phyloP scores from a whole-genome alignment of 2,329 filamentous ascomycete genomes.

The Diaporthe velutina region DNA sequence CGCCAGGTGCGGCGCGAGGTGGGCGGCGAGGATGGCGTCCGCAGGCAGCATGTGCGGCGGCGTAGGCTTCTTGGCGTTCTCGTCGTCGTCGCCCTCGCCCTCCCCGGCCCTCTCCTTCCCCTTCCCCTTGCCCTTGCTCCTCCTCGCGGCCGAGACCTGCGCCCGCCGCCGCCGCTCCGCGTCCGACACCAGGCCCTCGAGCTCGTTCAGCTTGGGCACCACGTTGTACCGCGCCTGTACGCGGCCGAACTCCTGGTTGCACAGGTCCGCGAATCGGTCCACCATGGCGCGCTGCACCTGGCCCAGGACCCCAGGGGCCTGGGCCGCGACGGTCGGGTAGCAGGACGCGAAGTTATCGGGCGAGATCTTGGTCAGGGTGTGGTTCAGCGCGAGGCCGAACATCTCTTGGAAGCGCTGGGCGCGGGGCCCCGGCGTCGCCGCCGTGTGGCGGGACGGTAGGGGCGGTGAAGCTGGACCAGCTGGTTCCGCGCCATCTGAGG shows the following conservation, averaged over 20 bases:
- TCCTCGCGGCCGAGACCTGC: conserved; percentile 5
- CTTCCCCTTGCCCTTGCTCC: conserved; percentile 7
- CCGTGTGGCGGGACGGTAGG: conserved; percentile 56
- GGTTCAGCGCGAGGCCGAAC: conserved; percentile 64
- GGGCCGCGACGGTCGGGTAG: conserved; percentile 70
- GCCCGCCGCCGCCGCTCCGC: conserved; percentile 53
- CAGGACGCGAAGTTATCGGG: conserved; percentile 71
- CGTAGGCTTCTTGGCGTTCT: conserved; percentile 44
- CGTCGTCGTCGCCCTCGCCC: not conserved
- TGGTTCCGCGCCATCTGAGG: conserved; percentile 20
- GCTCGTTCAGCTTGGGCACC: conserved; percentile 69
- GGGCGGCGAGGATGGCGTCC: conserved; percentile 64
- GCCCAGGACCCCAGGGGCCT: conserved; percentile 63
- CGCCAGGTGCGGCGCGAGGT: conserved; percentile 65
- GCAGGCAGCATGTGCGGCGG: conserved; percentile 67
- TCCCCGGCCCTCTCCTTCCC: not conserved
- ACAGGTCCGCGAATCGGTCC: conserved; percentile 65
- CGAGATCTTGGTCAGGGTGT: conserved; percentile 67
- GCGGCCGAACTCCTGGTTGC: conserved; percentile 69
- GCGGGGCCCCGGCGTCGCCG: conserved; percentile 67
- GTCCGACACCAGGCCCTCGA: conserved; percentile 67
- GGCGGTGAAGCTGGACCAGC: conserved; percentile 50
- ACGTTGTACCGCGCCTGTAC: conserved; percentile 66
- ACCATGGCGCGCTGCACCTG: conserved; percentile 72
- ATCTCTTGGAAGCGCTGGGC: conserved; percentile 67